Percentiles rank a stretch among this genome's conserved stretches.
Evolutionary conservation across 345 rosid species (phyloP).

Genomic region (Euphorbia tirucalli): DNA sequence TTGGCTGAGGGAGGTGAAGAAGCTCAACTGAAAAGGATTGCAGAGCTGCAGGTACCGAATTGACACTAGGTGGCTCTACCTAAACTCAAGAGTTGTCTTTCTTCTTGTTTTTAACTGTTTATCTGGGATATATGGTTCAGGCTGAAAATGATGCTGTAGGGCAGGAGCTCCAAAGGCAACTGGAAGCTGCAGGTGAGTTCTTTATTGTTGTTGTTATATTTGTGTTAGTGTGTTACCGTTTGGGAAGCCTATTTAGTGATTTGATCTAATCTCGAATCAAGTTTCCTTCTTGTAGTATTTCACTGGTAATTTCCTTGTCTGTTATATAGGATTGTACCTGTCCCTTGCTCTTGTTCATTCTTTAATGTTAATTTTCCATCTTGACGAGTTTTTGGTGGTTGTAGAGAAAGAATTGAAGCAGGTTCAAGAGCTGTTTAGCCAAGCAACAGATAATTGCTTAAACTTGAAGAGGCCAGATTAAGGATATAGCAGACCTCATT

Average conservation of each 20-base stretch:
- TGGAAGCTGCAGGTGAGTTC: slow-evolving; percentile 82
- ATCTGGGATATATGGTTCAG: slow-evolving; percentile 32
- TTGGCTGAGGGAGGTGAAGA: slow-evolving; percentile 87
- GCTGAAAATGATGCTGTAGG: slow-evolving; percentile 77
- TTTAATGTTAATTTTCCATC: background rate
- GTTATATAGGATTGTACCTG: too few relatives aligned
- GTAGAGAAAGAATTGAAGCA: slow-evolving; percentile 85
- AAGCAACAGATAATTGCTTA: slow-evolving; percentile 80
- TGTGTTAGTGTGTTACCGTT: background rate
- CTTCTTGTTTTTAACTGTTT: background rate
- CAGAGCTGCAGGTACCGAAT: slow-evolving; percentile 59
- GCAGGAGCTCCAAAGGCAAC: slow-evolving; percentile 85
- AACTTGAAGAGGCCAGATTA: slow-evolving; percentile 72
- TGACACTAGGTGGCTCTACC: background rate
- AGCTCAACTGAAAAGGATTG: slow-evolving; percentile 80
- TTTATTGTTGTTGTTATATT: background rate
- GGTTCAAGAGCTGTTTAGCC: slow-evolving; percentile 77
- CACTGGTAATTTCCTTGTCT: background rate
- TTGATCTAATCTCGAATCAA: background rate
- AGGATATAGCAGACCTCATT: background rate
- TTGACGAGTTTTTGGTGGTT: slow-evolving; percentile 14
- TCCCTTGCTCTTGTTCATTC: background rate
- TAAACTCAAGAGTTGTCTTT: background rate
- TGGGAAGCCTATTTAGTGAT: background rate
- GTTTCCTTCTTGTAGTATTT: background rate